Base-by-base conservation (phyloP, 768 basidiomycete genomes). In the Pleurotus cornucopiae region DNA sequence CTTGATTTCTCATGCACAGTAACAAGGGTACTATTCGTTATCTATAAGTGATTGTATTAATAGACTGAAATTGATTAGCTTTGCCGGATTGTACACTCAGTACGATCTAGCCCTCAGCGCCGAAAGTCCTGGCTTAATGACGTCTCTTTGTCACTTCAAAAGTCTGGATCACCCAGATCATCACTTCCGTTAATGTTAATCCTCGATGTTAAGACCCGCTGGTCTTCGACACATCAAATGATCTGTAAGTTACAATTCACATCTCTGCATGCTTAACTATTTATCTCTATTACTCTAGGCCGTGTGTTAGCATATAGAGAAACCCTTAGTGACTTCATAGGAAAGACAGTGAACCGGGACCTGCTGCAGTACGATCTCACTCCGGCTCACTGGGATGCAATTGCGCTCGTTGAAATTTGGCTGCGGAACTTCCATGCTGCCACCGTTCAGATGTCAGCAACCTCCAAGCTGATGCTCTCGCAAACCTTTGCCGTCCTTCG, bases 201-300 rank as follows among this genome's bases (percentile, higher is more conserved):
- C 41, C 58, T 71, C 6, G 68, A 71, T 56, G 64, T 71, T 0
- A 54, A 52, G 40, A 71, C 67, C 1, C 57, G 61, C 1, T 71
- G 68, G 69, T 60, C 63, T 5, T 71, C 65, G 9, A 69, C 66
- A 3, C 67, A 69, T 49, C 62, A 67, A 38, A 71, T 69, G 69
- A 59, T 71, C 23, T 56, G 58, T 69, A 55, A 20, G 63, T 61
- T 30, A 6, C 25, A 9, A 43, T 43, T 43, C 7, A 7, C 7
- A 7, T 43, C 41, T 11, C 14, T 14, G 43, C 4, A 40, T 37
- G 16, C 3, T 43, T 20, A 43, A 43, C 20, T 43, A n/a, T 14
- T 43, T 44, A 39, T 30, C 14, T 55, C 16, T 18, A n/a, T 43
- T 7, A 43, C 20, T 43, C n/a, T 20, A 43, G 41, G 41, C 20